Percentiles rank a stretch among this genome's conserved stretches.
These are phyloP conservation scores for Chalaropsis thielavioides DNA, from an alignment of 2,329 filamentous ascomycete genomes.

Conservation along the genomic window DNA sequence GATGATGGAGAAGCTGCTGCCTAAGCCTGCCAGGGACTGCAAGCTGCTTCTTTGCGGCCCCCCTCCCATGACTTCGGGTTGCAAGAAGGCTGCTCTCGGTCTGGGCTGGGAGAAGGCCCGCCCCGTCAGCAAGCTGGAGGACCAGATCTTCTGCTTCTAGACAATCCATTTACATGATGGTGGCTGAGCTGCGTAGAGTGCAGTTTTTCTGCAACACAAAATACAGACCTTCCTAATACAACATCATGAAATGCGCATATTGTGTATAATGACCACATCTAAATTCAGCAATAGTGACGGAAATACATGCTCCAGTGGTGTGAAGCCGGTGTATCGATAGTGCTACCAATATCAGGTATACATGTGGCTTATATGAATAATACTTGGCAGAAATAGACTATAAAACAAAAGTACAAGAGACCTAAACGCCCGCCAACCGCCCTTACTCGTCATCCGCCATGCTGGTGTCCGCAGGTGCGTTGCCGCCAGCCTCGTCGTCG, in stretches of 20 bases:
- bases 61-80: constrained; percentile 87
- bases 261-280: no score
- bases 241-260: neutral
- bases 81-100: constrained; percentile 89
- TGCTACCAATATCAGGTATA: neutral
- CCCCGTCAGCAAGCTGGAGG: constrained; percentile 92
- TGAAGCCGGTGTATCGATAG: neutral
- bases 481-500: constrained; percentile 32
- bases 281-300: neutral
- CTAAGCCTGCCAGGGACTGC: constrained; percentile 69
- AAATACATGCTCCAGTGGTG: neutral
- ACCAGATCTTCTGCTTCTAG: constrained; percentile 91
- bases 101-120: constrained; percentile 85
- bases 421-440: neutral
- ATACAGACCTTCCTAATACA: neutral
- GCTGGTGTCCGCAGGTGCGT: constrained; percentile 7
- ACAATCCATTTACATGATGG: neutral
- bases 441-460: constrained; percentile 15
- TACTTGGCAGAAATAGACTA: neutral
- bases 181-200: neutral
- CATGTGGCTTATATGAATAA: neutral
- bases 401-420: constrained; percentile 7
- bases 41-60: constrained; percentile 93
- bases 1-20: constrained; percentile 79
- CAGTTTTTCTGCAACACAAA: neutral